Evolutionary conservation across 2,329 filamentous ascomycete genomes (phyloP).

Genomic region (Ramularia endophylla): DNA sequence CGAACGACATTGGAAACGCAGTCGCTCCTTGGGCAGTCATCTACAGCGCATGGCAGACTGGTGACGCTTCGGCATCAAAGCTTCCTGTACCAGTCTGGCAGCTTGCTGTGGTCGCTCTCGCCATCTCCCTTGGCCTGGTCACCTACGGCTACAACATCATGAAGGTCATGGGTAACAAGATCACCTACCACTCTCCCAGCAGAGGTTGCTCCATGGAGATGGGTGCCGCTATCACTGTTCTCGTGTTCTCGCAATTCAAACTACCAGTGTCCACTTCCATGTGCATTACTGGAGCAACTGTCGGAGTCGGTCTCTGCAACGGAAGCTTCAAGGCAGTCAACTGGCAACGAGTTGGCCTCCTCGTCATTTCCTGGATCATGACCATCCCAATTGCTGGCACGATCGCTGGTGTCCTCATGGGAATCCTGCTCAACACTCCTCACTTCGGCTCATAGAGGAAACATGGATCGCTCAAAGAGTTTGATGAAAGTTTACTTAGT

Average conservation of each 20-base stretch:
- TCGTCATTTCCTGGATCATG: constrained; percentile 56
- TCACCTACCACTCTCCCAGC: constrained; percentile 54
- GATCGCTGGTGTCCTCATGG: constrained; percentile 56
- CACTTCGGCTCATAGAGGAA: too few relatives aligned
- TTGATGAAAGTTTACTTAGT: too few relatives aligned
- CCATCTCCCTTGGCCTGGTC: constrained; percentile 53
- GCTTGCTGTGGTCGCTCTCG: constrained; percentile 58
- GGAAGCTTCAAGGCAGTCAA: constrained; percentile 55
- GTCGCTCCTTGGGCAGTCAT: constrained; percentile 59
- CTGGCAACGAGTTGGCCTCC: constrained; percentile 57
- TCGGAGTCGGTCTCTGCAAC: constrained; percentile 57
- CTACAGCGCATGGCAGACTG: constrained; percentile 54
- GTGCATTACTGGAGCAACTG: constrained; percentile 58
- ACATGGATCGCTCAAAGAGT: neutral
- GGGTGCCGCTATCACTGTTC: constrained; percentile 56
- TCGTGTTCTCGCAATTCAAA: constrained; percentile 57
- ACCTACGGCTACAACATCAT: constrained; percentile 62
- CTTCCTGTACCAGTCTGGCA: constrained; percentile 68
- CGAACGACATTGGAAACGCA: constrained; percentile 61
- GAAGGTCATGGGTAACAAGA: constrained; percentile 53
- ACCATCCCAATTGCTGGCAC: constrained; percentile 54
- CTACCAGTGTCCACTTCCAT: constrained; percentile 61
- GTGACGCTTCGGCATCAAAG: constrained; percentile 48
- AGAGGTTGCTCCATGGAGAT: constrained; percentile 58
- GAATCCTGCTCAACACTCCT: constrained; percentile 57